A percentile compares a stretch with the other conserved stretches of the same genome.
Conservation (phyloP, 495 filamentous ascomycete species). For the Margaritispora aquatica region DNA sequence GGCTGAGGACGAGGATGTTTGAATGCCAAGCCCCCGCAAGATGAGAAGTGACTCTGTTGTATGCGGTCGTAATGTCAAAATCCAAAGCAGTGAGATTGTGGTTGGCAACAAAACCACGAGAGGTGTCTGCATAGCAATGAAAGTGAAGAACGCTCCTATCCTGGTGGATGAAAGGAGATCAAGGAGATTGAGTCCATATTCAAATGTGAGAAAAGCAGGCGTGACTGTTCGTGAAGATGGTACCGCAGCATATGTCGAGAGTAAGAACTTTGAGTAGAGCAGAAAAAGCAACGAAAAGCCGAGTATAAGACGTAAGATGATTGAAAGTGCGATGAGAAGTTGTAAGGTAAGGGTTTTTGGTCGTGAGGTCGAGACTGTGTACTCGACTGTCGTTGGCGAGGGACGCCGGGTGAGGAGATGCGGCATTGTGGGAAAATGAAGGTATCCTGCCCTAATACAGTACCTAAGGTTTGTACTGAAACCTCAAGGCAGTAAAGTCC, state of each 20-base stretch:
- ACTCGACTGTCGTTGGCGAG: conserved; percentile 80
- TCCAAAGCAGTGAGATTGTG: conserved; percentile 25
- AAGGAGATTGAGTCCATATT: conserved; percentile 11
- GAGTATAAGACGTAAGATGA: conserved; percentile 33
- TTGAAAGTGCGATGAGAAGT: conserved; percentile 24
- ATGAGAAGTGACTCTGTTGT: conserved; percentile 82
- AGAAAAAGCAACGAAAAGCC: conserved; percentile 36
- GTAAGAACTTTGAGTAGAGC: conserved; percentile 32
- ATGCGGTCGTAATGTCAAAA: conserved; percentile 34
- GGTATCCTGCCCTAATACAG: no score
- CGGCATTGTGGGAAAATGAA: no score
- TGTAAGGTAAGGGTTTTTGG: conserved; percentile 48
- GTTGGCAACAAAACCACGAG: conserved; percentile 9
- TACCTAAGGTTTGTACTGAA: no score
- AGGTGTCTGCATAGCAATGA: conserved; percentile 6
- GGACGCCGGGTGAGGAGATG: conserved; percentile 64
- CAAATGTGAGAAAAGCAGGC: conserved; percentile 7
- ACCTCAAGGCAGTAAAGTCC: no score
- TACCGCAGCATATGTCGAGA: conserved; percentile 16
- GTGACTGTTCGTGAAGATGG: neutral
- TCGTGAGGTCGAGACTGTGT: conserved; percentile 71
- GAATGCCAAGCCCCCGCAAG: conserved; percentile 83
- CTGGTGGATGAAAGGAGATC: neutral
- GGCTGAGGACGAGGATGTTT: conserved; percentile 66
- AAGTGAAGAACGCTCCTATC: conserved; percentile 5